Conservation (phyloP, 2,329 filamentous ascomycete genomes). For the Leptographium radiaticola region DNA sequence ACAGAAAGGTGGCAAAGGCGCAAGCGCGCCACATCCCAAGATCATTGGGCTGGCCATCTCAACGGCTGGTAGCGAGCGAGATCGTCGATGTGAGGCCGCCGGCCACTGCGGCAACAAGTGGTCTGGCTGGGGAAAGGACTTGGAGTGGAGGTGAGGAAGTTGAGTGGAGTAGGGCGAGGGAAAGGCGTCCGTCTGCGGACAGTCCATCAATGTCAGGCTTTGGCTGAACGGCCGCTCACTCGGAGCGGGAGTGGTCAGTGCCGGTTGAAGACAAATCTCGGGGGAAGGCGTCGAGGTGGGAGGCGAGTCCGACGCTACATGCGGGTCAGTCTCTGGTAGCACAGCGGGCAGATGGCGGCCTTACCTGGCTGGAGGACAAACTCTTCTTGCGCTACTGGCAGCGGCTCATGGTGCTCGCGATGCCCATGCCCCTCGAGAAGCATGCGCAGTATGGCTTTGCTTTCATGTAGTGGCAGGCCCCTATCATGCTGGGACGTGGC, state of each 20-base stretch:
- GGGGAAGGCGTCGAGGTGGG: not conserved
- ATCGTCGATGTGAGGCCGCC: not conserved
- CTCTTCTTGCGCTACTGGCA: constrained; percentile 14
- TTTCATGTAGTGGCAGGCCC: constrained; percentile 17
- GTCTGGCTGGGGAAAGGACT: constrained; percentile 21
- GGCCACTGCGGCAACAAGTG: not conserved
- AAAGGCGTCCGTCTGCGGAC: constrained; percentile 19
- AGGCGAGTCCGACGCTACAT: not conserved
- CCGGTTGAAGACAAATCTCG: not conserved
- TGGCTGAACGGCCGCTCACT: not conserved
- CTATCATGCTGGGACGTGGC: constrained; percentile 20
- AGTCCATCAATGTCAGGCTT: not conserved
- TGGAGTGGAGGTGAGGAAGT: constrained; percentile 25
- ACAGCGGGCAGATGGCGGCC: not conserved
- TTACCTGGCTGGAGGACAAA: not conserved
- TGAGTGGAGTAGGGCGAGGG: constrained; percentile 32
- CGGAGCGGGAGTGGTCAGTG: not conserved
- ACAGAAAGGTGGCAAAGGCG: not conserved
- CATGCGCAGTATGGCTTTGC: constrained; percentile 20
- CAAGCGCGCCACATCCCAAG: not conserved
- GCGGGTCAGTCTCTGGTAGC: not conserved
- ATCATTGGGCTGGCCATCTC: not conserved
- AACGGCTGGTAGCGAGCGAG: constrained; percentile 14
- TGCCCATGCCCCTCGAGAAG: constrained; percentile 19
- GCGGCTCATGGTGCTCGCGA: constrained; percentile 1